These are phyloP conservation scores for Brasenia schreberi DNA, from an alignment of 164 flowering plant genomes.

Conservation along the genomic window DNA sequence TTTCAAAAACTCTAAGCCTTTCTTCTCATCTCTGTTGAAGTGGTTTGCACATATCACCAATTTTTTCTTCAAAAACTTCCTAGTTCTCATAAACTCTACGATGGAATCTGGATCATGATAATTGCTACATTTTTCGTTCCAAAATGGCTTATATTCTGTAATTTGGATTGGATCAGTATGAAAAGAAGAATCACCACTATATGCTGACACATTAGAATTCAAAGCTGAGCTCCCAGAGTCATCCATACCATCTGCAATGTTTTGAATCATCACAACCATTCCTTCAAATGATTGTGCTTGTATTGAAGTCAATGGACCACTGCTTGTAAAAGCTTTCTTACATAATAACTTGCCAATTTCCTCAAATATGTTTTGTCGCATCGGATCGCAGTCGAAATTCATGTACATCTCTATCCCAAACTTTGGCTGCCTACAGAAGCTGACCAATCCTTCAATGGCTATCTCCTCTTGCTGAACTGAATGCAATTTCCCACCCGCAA, in stretches of 20 bases:
- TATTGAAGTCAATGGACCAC: conserved; percentile 30
- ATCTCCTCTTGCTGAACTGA: conserved; percentile 35
- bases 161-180: conserved; percentile 20
- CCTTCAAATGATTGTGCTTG: conserved; percentile 88
- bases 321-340: conserved; percentile 51
- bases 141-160: conserved; percentile 48
- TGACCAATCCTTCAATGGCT: conserved; percentile 74
- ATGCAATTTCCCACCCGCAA: conserved; percentile 10
- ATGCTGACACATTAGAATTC: conserved; percentile 18
- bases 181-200: neutral
- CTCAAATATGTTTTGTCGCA: conserved; percentile 50
- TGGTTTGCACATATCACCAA: conserved; percentile 64
- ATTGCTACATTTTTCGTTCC: conserved; percentile 39
- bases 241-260: conserved; percentile 49
- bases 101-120: conserved; percentile 30
- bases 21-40: conserved; percentile 78
- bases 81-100: conserved; percentile 41
- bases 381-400: conserved; percentile 74
- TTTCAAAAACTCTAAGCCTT: conserved; percentile 74
- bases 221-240: conserved; percentile 10
- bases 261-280: conserved; percentile 44
- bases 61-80: conserved; percentile 67
- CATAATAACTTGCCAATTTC: conserved; percentile 72
- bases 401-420: conserved; percentile 59
- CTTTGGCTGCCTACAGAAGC: conserved; percentile 71